These are phyloP conservation scores for Neobulgaria alba DNA, from an alignment of 2,329 filamentous ascomycete genomes.

Conservation along the genomic window DNA sequence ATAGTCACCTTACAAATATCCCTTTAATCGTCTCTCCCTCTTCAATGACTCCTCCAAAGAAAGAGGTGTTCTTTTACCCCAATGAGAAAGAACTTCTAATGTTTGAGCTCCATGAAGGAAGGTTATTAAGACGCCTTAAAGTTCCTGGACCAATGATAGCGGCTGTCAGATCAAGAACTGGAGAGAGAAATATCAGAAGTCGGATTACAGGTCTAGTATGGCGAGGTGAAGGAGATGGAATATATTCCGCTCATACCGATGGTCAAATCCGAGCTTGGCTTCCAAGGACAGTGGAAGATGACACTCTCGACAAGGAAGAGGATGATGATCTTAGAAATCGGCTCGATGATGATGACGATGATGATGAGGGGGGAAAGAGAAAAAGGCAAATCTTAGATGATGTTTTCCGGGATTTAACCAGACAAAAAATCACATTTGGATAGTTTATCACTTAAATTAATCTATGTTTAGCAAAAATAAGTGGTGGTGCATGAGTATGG, in stretches of 20 bases:
- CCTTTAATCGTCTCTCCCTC: constrained; percentile 56
- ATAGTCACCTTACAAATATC: constrained; percentile 54
- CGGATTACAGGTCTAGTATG: constrained; percentile 70
- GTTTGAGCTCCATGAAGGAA: constrained; percentile 72
- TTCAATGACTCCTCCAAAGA: constrained; percentile 43
- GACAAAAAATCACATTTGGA: constrained; percentile 57
- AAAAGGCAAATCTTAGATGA: constrained; percentile 76
- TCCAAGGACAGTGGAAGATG: constrained; percentile 45
- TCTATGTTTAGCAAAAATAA: too few relatives aligned
- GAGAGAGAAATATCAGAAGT: constrained; percentile 51
- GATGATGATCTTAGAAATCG: constrained; percentile 26
- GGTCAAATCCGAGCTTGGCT: constrained; percentile 77
- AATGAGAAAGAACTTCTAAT: constrained; percentile 74
- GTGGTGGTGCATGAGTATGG: too few relatives aligned
- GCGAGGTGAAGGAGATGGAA: constrained; percentile 53
- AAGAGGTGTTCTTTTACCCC: constrained; percentile 69
- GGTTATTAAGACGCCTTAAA: constrained; percentile 60
- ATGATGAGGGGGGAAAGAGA: constrained; percentile 45
- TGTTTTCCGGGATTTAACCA: constrained; percentile 70
- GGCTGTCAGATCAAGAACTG: constrained; percentile 37
- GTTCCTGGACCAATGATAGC: constrained; percentile 48
- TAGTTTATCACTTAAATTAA: too few relatives aligned
- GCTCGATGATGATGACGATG: constrained; percentile 37
- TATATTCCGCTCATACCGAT: constrained; percentile 79
- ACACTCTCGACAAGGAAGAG: constrained; percentile 41